These are phyloP conservation scores for Nyctanthes arbortristis DNA, from an alignment of 257 asterid genomes.

Conservation along the genomic window DNA sequence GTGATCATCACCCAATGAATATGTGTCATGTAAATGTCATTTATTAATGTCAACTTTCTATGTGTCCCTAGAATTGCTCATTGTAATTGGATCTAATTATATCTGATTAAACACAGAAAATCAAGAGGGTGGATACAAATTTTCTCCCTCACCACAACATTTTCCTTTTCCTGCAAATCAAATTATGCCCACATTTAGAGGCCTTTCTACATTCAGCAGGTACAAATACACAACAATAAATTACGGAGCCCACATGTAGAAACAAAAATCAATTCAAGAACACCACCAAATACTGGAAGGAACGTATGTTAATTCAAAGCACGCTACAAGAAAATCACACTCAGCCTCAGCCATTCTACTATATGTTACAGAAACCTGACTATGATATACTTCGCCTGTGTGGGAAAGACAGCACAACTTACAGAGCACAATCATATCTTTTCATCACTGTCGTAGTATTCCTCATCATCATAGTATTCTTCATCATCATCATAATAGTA, in stretches of 20 bases:
- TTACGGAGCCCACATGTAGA: neutral
- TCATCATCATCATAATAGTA: slow-evolving; percentile 22
- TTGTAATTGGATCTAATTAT: too few relatives aligned
- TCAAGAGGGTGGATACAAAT: too few relatives aligned
- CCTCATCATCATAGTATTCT: slow-evolving; percentile 29
- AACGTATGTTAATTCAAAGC: neutral
- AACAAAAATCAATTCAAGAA: neutral
- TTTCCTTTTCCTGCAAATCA: too few relatives aligned
- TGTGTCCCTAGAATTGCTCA: too few relatives aligned
- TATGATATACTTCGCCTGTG: neutral
- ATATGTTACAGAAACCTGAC: neutral
- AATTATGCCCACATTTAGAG: too few relatives aligned
- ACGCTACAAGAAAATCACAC: neutral
- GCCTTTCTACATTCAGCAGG: too few relatives aligned
- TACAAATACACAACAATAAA: neutral
- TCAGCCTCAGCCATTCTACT: neutral
- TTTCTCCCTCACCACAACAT: too few relatives aligned
- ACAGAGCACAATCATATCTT: slow-evolving; percentile 18
- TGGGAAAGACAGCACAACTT: neutral
- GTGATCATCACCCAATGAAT: too few relatives aligned
- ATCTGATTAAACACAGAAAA: too few relatives aligned
- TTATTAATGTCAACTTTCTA: too few relatives aligned
- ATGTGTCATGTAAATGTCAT: too few relatives aligned
- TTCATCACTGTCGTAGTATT: slow-evolving; percentile 36
- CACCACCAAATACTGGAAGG: neutral